Percentiles rank a stretch among this genome's conserved stretches.
These are phyloP conservation scores for Xylariaceae sp. DNA, from an alignment of 2,329 filamentous ascomycete genomes.

Conservation along the genomic window DNA sequence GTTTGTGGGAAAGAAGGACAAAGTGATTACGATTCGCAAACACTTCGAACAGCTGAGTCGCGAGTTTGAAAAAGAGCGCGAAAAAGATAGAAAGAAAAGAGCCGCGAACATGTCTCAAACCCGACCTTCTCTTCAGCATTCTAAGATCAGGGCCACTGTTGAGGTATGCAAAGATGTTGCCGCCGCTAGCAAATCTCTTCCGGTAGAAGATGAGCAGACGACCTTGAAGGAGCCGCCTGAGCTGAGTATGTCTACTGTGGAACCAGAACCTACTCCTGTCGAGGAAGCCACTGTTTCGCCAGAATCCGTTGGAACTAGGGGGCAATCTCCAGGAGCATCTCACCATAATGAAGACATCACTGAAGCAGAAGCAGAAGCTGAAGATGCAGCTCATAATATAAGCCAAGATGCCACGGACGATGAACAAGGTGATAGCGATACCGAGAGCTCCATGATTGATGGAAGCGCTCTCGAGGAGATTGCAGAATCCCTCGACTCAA, in stretches of 20 bases:
- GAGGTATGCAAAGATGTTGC: conserved; percentile 93
- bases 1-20: conserved; percentile 71
- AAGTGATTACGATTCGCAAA: conserved; percentile 85
- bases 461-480: conserved; percentile 62
- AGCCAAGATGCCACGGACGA: conserved; percentile 62
- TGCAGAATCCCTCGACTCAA: conserved; percentile 57
- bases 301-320: conserved; percentile 10
- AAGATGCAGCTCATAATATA: conserved; percentile 42
- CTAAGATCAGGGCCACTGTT: conserved; percentile 90
- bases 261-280: conserved; percentile 15
- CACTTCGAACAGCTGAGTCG: conserved; percentile 96
- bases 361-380: conserved; percentile 42
- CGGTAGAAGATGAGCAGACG: conserved; percentile 56
- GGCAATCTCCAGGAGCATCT: conserved; percentile 28
- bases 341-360: conserved; percentile 31
- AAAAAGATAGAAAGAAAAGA: conserved; percentile 76
- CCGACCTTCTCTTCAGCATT: conserved; percentile 75
- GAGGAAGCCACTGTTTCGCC: conserved; percentile 8
- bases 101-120: conserved; percentile 71
- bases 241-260: conserved; percentile 25
- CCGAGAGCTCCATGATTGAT: conserved; percentile 63
- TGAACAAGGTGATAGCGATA: conserved; percentile 64
- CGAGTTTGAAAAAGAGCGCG: conserved; percentile 91
- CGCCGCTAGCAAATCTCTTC: conserved; percentile 75
- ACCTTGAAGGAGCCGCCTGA: conserved; percentile 33